Conservation (phyloP, 306 rosid species). For the Gastrolobium villosum region DNA sequence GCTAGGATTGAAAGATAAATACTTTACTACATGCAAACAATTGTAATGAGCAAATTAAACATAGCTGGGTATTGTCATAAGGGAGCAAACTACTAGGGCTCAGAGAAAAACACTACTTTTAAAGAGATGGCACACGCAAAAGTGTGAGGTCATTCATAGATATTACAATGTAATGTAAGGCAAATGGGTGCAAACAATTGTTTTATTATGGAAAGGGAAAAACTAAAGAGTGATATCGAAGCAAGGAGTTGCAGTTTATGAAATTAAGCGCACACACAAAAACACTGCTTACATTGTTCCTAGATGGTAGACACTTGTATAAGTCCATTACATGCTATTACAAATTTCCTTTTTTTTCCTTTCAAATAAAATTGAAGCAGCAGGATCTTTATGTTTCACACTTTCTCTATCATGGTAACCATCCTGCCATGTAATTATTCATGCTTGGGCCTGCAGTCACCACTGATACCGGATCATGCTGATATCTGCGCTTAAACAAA, state of each 20-base stretch:
- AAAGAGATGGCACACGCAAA: background rate
- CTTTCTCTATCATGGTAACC: slow-evolving; percentile 65
- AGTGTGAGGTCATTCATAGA: background rate
- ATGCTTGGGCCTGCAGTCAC: slow-evolving; percentile 84
- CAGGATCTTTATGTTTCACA: background rate
- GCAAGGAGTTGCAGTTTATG: slow-evolving; percentile 13
- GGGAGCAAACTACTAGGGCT: no score
- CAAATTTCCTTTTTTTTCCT: slow-evolving; percentile 35
- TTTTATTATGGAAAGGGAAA: slow-evolving; percentile 12
- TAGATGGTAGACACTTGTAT: background rate
- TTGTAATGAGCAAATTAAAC: no score
- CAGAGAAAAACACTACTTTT: background rate
- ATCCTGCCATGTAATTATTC: slow-evolving; percentile 77
- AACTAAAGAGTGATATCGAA: background rate
- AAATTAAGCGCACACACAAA: slow-evolving; percentile 31
- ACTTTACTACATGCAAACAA: no score
- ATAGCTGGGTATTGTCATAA: no score
- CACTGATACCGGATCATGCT: slow-evolving; percentile 64
- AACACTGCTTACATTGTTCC: slow-evolving; percentile 47
- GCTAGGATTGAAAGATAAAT: no score
- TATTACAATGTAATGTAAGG: no score
- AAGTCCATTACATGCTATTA: slow-evolving; percentile 22
- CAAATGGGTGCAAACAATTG: slow-evolving; percentile 1
- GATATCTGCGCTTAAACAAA: slow-evolving; percentile 64
- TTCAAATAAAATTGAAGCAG: slow-evolving; percentile 35